A percentile compares a stretch with the other conserved stretches of the same genome.
Evolutionary conservation across 2,329 filamentous ascomycete genomes (phyloP).

Genomic region (Phoma herbarum): DNA sequence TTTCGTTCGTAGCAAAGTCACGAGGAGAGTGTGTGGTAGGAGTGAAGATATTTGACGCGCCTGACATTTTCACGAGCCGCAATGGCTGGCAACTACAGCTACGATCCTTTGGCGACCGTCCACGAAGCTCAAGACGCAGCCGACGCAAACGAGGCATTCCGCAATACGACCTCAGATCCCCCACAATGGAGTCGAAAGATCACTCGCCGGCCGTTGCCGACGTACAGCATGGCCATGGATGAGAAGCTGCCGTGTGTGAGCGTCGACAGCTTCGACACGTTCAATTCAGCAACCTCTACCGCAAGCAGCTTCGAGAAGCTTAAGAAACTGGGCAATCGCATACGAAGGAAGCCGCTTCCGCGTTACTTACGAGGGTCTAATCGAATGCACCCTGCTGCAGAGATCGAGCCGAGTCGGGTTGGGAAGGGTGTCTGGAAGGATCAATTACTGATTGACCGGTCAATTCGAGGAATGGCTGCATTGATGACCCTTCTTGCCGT

Average conservation of each 20-base stretch:
- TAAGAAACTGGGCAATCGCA: slow-evolving; percentile 29
- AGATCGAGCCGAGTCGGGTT: slow-evolving; percentile 36
- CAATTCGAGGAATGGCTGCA: slow-evolving; percentile 37
- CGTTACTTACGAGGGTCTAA: slow-evolving; percentile 26
- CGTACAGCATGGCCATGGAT: slow-evolving; percentile 5
- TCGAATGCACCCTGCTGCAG: slow-evolving; percentile 29
- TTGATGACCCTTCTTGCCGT: slow-evolving; percentile 30
- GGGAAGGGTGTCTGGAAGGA: slow-evolving; percentile 41
- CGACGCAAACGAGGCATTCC: slow-evolving; percentile 4
- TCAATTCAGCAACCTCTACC: slow-evolving; percentile 25
- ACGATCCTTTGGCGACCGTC: slow-evolving; percentile 24
- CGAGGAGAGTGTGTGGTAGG: background rate
- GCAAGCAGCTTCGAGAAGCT: slow-evolving; percentile 22
- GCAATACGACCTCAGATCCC: background rate
- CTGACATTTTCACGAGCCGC: background rate
- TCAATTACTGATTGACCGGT: slow-evolving; percentile 42
- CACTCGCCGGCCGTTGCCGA: slow-evolving; percentile 5
- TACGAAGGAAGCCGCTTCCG: slow-evolving; percentile 33
- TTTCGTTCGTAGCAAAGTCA: background rate
- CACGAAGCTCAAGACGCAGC: slow-evolving; percentile 26
- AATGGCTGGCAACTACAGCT: slow-evolving; percentile 26
- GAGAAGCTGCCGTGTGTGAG: slow-evolving; percentile 18
- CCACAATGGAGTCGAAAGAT: slow-evolving; percentile 12
- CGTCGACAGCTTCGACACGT: slow-evolving; percentile 31
- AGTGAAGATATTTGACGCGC: background rate